phyloP scores from a whole-genome alignment of 2,329 filamentous ascomycete genomes.

The Talaromyces sp. region DNA sequence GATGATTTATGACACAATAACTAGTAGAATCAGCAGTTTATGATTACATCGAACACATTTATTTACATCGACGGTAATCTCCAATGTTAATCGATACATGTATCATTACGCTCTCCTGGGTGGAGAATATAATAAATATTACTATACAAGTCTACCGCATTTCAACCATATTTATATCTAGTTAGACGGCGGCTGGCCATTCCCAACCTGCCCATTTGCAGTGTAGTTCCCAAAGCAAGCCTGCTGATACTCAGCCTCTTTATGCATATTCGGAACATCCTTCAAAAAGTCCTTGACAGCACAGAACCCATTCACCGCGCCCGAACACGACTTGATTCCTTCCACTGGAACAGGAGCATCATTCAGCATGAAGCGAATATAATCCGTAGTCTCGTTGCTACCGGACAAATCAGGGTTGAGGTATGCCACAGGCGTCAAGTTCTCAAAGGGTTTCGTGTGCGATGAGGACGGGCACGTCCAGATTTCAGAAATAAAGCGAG shows the following conservation, averaged over 20 bases:
- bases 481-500: conserved; percentile 50
- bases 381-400: conserved; percentile 14
- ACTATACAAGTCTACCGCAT: background rate
- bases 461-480: conserved; percentile 41
- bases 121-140: background rate
- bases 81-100: no score
- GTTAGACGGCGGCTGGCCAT: conserved; percentile 15
- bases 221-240: conserved; percentile 26
- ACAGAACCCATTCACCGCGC: conserved; percentile 24
- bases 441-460: conserved; percentile 11
- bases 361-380: conserved; percentile 28
- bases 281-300: conserved; percentile 20
- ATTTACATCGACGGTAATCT: background rate
- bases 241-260: conserved; percentile 22
- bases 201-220: conserved; percentile 19
- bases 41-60: background rate
- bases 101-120: background rate
- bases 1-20: background rate
- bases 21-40: background rate
- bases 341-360: conserved; percentile 22
- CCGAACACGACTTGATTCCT: conserved; percentile 22
- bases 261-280: conserved; percentile 18
- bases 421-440: conserved; percentile 35
- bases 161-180: background rate
- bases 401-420: conserved; percentile 20